Evolutionary conservation across 495 filamentous ascomycete species (phyloP), one percentile per base, ranked within the genome.

Genomic region (Neurospora pannonica): DNA sequence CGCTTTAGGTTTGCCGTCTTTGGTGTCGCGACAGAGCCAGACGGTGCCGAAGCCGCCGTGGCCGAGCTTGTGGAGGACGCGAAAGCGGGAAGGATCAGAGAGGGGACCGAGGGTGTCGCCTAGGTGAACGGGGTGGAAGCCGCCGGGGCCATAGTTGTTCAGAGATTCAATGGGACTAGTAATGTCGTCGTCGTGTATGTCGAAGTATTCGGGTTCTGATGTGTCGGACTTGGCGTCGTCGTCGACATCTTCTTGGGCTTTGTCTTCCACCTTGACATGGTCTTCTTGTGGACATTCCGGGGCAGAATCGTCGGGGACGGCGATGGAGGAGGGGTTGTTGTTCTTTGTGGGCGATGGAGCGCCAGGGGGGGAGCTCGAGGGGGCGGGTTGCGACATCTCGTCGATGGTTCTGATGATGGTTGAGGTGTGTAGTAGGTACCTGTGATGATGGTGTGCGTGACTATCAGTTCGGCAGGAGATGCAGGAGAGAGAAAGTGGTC

Each of bases 11-110:
- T 43, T 10, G 71, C 21, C 38, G 17, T 77, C 67, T 31, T 3
- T 60, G 10, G 71, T 37, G 24, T 85, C 83, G n/a, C 76, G 76
- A 37, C 79, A 83, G 40, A 87, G 81, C 84, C 84, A 87, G 60
- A 83, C 81, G 21, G 85, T 85, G 5, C 81, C 83, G 76, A 81
- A 84, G 38, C 79, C 77, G 73, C 84, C 84, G 60, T 73, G 77
- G 0, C 84, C 84, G 21, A 87, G 79, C 46, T 84, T 85, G 72
- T 84, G 76, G 38, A 85, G 78, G 10, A 85, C 72, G 38, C 70
- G 73, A 73, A 85, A 86, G 5, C 80, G 80, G 28, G 77, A 78
- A 43, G 42, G 42, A 3, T n/a, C 42, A n/a, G 42, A 43, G 42
- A 43, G 2, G 3, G 42, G 15, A 2, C 79, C 71, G 37, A 72